Evolutionary conservation across 352 stramenopile species (phyloP), one percentile per base, ranked within the genome.

Genomic region (Pilasporangium apinafurcum): DNA sequence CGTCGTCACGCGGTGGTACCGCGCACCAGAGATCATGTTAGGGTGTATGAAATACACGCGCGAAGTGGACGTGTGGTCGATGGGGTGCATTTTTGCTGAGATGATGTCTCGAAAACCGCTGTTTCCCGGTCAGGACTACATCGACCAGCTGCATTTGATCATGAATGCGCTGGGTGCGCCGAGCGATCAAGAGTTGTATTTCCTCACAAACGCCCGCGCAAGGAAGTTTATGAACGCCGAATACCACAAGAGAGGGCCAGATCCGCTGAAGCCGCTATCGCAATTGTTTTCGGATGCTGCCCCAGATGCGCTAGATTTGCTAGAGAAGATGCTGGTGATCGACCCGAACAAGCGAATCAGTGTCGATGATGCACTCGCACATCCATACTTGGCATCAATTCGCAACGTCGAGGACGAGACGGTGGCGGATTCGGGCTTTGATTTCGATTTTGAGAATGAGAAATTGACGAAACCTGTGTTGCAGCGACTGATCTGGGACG

Each of bases 31-130:
- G 67, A 74, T 98, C 13, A 60, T 98, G 77, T 56, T 92, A 8
- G 76, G 71, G 1, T 90, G 77, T 53, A 90, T 89, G 73, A 89
- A 92, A 59, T 94, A 94, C 66, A 89, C 73, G 2, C 68, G 73
- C 3, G 73, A 84, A 28, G 75, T 92, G 41, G 95, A 98, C 53
- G 80, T 98, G 0, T 98, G 93, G 93, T 95, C 82, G 45, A 96
- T 98, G 44, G 97, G 96, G 17, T 99, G 97, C 57, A 99, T 99
- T 48, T 98, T 99, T 52, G 97, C 92, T 5, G 97, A 99, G 58
- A 94, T 99, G 56, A 89, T 99, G 48, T 83, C 79, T 6, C 78
- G 96, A 35, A 99, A 98, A 50, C 95, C 96, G 48, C 85, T 98
- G 17, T 99, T 99, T 56, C 94, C 95, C 3, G 97, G 97, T 7